phyloP scores from a whole-genome alignment of 169 alveolate genomes.

The Perkinsus marinus region DNA sequence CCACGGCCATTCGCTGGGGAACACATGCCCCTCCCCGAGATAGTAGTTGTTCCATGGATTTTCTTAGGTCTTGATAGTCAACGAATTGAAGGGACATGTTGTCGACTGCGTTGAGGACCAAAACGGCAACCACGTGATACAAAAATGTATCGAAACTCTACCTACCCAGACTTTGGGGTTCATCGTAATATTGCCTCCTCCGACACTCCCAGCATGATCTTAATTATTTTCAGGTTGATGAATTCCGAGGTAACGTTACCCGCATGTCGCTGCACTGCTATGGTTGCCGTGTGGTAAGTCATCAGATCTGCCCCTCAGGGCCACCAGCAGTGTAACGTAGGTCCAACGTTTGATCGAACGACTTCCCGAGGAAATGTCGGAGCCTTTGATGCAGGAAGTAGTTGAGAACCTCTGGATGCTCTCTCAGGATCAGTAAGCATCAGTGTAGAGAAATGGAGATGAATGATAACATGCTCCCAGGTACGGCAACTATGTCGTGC shows the following conservation, averaged over 20 bases:
- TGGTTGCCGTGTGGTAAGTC: not conserved
- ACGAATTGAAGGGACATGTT: conserved; percentile 32
- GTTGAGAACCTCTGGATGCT: not conserved
- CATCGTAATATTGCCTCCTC: conserved; percentile 28
- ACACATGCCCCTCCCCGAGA: too few relatives aligned
- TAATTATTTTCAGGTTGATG: not conserved
- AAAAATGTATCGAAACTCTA: conserved; percentile 39
- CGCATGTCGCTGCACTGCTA: not conserved
- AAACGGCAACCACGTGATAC: conserved; percentile 45
- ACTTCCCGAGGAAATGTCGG: not conserved
- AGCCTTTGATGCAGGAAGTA: not conserved
- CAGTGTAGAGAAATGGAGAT: not conserved
- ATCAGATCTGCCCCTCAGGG: not conserved
- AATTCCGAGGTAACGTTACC: not conserved
- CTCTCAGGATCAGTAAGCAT: not conserved
- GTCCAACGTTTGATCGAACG: not conserved
- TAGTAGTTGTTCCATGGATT: not conserved
- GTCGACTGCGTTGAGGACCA: conserved; percentile 44
- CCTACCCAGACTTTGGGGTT: conserved; percentile 32
- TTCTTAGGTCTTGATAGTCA: conserved; percentile 16
- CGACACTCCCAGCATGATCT: conserved; percentile 9
- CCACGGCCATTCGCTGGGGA: not conserved
- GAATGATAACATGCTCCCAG: not conserved
- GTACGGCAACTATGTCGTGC: conserved; percentile 16
- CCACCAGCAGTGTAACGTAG: not conserved